Base-by-base conservation (phyloP, 768 basidiomycete genomes). In the Cyclocybe cylindracea region DNA sequence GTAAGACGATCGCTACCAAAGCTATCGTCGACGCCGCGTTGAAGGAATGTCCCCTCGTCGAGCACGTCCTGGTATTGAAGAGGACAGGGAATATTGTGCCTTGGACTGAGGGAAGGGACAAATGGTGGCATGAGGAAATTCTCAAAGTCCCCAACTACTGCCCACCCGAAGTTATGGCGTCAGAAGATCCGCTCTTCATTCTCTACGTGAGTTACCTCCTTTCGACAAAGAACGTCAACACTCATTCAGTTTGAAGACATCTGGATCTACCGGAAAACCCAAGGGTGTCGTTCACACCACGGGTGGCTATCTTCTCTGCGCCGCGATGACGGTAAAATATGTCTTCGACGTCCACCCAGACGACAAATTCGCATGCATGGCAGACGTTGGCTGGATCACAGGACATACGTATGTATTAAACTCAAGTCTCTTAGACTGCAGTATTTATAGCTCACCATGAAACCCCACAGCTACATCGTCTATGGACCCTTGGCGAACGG, bases 361-460 rank as follows among this genome's bases (percentile, higher is more conserved):
- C 53, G 96, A 98, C 74, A 86, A 80, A 59, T 98, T 95, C 68
- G 97, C 87, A 1, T 98, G 96, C 77, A 94, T 98, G 95, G 96
- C 96, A 51, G 96, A 99, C 65, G 81, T 99, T 46, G 96, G 96
- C 61, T 98, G 96, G 96, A 96, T 98, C 74, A 98, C 96, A 2
- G 95, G 95, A 13, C 94, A 97, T 73, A 91, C 90, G 73, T 91
- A 60, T 50, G 76, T 66, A 10, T 42, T 45, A 34, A 48, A 24
- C 42, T 40, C 33, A 13, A 44, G 39, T 32, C 39, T 43, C 19
- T 39, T 44, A 33, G 29, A 53, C 31, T 10, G 36, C 18, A 40
- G 11, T 57, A 57, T 53, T 51, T 53, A 47, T 51, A 57, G 33
- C 40, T 51, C 45, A 39, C 45, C 24, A 31, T 41, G 46, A 7